Evolutionary conservation across 1,139 yeast species (phyloP), one percentile per base, ranked within the genome.

Genomic region (Kluyveromyces marxianus): DNA sequence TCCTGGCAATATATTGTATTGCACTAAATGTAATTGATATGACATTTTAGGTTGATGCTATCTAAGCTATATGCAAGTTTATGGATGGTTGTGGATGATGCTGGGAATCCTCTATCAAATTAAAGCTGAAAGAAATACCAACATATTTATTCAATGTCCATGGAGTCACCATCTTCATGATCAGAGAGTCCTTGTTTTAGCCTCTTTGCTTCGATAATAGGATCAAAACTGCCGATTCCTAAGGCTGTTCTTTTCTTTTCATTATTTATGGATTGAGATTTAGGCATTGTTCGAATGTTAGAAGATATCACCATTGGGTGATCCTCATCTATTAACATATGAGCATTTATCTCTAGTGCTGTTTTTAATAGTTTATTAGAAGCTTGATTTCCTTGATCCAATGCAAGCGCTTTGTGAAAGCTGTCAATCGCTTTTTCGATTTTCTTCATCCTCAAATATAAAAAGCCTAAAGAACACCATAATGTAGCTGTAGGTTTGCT

Each of bases 401-500:
- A 69, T 0, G 95, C 86, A 42, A 94, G 70, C 0, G 97, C 94
- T 55, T 78, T 81, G 61, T 92, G 97, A 44, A 92, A 70, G 36
- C 76, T 72, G 50, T 83, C 86, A 35, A 90, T 81, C 0, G 97
- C 94, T 54, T 78, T 77, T 46, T 72, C 71, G 30, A 72, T 58
- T 46, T 81, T 72, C 1, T 87, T 88, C 47, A 79, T 68, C 58
- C 84, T 88, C 58, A 94, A 69, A 60, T 88, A 74, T 2, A 90
- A 80, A 44, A 90, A 72, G 0, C 96, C 98, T 60, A 92, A 77
- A 0, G 97, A 89, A 1, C 96, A 75, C 52, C 84, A 77, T 4
- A 87, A 73, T 55, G 84, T 87, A 24, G 90, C 71, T 60, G 89
- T 96, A 44, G 76, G 76, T 41, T 81, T 81, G 33, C 89, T 76